These are phyloP conservation scores for Amylostereum chailletii DNA, from an alignment of 1,284 basidiomycete species.

Conservation along the genomic window DNA sequence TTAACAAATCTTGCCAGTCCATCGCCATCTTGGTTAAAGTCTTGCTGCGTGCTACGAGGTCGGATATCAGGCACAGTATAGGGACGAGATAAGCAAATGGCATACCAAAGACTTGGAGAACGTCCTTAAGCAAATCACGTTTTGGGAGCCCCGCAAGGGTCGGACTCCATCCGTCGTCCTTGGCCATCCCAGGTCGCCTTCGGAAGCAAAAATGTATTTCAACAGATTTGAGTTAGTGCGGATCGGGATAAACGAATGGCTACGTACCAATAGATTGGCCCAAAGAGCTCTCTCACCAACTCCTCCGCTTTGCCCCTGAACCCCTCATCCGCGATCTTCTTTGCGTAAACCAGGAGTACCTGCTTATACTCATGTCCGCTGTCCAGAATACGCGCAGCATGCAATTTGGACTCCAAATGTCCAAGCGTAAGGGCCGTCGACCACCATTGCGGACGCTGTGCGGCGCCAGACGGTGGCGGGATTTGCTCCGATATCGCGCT, in stretches of 20 bases:
- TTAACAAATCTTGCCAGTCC: constrained; percentile 74
- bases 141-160: constrained; percentile 63
- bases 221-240: too few species aligned
- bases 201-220: not conserved
- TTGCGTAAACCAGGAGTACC: constrained; percentile 68
- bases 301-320: constrained; percentile 83
- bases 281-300: constrained; percentile 78
- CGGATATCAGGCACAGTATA: constrained; percentile 6
- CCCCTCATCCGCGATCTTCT: constrained; percentile 78
- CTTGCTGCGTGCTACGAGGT: constrained; percentile 53
- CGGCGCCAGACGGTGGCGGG: constrained; percentile 22
- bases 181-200: constrained; percentile 48
- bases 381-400: constrained; percentile 63
- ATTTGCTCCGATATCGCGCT: constrained; percentile 41
- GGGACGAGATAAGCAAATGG: not conserved
- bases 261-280: constrained; percentile 76
- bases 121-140: constrained; percentile 73
- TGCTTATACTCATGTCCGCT: constrained; percentile 80
- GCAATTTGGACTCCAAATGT: constrained; percentile 76
- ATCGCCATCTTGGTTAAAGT: constrained; percentile 61
- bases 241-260: not conserved
- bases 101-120: constrained; percentile 66
- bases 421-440: constrained; percentile 69
- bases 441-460: constrained; percentile 66
- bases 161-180: constrained; percentile 59